These are phyloP conservation scores for Cladophialophora psammophila DNA, from an alignment of 2,329 filamentous ascomycete species.

Conservation along the genomic window DNA sequence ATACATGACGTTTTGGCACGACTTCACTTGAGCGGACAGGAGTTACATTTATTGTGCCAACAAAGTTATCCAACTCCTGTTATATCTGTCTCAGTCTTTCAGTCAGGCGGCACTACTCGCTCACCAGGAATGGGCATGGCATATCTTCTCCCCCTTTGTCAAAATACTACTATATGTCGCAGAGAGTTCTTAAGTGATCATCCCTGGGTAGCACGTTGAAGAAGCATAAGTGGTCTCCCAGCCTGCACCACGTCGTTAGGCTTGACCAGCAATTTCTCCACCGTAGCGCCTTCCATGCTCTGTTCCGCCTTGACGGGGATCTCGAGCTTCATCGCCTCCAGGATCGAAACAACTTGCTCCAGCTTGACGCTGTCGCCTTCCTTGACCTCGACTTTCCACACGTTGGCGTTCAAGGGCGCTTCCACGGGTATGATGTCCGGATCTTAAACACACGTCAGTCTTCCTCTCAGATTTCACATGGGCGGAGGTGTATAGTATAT, in stretches of 20 bases:
- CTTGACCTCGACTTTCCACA: constrained; percentile 59
- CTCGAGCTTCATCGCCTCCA: constrained; percentile 68
- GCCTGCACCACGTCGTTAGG: constrained; percentile 50
- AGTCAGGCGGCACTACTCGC: too few relatives aligned
- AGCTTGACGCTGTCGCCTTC: constrained; percentile 53
- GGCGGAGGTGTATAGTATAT: constrained; percentile 26
- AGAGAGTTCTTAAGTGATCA: neutral
- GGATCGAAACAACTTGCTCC: constrained; percentile 55
- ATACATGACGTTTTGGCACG: too few relatives aligned
- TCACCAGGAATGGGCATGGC: too few relatives aligned
- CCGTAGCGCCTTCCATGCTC: constrained; percentile 41
- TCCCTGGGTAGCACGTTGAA: neutral
- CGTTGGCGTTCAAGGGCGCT: constrained; percentile 58
- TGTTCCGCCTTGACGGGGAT: constrained; percentile 53
- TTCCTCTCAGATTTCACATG: neutral
- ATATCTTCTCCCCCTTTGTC: too few relatives aligned
- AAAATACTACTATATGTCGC: too few relatives aligned
- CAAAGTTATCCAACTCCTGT: too few relatives aligned
- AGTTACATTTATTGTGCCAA: too few relatives aligned
- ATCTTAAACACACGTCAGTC: constrained; percentile 38
- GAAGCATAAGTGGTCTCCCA: constrained; percentile 45
- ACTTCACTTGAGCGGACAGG: too few relatives aligned
- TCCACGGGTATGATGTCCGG: constrained; percentile 50
- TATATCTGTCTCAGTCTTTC: too few relatives aligned
- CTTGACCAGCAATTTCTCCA: constrained; percentile 52